These are phyloP conservation scores for Narthecium ossifragum DNA, from an alignment of 106 monocot species.

Conservation along the genomic window DNA sequence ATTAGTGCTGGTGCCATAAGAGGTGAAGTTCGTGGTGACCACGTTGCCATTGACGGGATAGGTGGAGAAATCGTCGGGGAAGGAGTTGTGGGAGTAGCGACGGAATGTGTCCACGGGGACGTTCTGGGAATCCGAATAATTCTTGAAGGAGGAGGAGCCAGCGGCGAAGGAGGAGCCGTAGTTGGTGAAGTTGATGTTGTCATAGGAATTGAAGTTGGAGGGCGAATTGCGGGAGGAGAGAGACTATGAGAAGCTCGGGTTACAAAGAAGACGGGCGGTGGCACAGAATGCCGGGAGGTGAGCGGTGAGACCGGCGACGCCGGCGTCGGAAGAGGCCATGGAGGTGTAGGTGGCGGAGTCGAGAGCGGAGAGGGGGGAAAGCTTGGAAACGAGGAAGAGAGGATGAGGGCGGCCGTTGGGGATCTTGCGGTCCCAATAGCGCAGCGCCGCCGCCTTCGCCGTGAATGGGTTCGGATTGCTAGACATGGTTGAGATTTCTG, in stretches of 20 bases:
- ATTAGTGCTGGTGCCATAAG: constrained; percentile 42
- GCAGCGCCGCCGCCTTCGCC: constrained; percentile 48
- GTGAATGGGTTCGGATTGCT: constrained; percentile 53
- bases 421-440: constrained; percentile 78
- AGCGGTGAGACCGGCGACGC: constrained; percentile 16
- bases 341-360: constrained; percentile 33
- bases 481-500: too few species aligned
- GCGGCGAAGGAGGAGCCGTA: constrained; percentile 39
- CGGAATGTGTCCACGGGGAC: constrained; percentile 76
- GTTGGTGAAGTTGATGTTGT: constrained; percentile 69
- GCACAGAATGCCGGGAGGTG: constrained; percentile 52
- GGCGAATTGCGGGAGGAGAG: constrained; percentile 3
- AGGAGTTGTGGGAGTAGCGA: constrained; percentile 61
- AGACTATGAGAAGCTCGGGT: constrained; percentile 5
- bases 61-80: constrained; percentile 33
- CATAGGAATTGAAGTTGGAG: constrained; percentile 40
- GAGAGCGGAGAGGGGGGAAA: constrained; percentile 64
- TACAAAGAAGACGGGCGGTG: constrained; percentile 42
- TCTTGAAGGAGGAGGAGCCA: constrained; percentile 50
- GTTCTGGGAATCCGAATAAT: constrained; percentile 57
- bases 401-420: constrained; percentile 43
- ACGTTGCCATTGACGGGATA: constrained; percentile 62
- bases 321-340: constrained; percentile 24
- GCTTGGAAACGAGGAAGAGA: constrained; percentile 61
- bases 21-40: constrained; percentile 78